Conservation (phyloP, 345 rosid species). For the Euclidium syriacum region DNA sequence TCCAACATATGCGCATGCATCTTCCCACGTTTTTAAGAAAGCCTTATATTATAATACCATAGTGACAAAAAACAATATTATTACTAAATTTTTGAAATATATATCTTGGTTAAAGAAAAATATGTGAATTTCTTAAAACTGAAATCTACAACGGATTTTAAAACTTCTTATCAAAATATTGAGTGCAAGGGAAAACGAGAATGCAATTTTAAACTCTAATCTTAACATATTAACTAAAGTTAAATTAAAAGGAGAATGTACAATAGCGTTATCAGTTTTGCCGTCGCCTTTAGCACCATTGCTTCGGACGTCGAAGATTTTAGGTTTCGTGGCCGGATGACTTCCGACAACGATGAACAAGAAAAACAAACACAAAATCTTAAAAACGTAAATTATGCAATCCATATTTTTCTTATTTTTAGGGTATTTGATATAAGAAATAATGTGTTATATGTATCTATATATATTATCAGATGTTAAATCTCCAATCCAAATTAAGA, state of each 20-base stretch:
- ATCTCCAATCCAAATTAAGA: too few species aligned
- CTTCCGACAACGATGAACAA: neutral
- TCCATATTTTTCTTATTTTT: neutral
- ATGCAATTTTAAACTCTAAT: neutral
- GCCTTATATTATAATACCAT: neutral
- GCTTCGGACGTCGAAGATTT: neutral
- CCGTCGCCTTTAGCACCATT: conserved; percentile 9
- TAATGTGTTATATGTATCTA: neutral
- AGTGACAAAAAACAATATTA: neutral
- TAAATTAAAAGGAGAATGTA: neutral
- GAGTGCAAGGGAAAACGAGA: neutral
- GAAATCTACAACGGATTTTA: neutral
- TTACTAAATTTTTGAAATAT: neutral
- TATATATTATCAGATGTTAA: too few species aligned
- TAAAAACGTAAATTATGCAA: neutral
- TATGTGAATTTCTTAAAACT: neutral
- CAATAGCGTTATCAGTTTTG: neutral
- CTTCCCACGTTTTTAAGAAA: conserved; percentile 4
- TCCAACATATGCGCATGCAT: neutral
- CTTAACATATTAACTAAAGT: neutral
- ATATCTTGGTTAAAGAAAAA: too few species aligned
- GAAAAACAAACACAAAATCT: neutral
- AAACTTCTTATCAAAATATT: neutral
- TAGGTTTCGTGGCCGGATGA: neutral
- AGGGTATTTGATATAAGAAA: neutral